phyloP scores from a whole-genome alignment of 805 yeast genomes.

The Kuraishia capsulata region DNA sequence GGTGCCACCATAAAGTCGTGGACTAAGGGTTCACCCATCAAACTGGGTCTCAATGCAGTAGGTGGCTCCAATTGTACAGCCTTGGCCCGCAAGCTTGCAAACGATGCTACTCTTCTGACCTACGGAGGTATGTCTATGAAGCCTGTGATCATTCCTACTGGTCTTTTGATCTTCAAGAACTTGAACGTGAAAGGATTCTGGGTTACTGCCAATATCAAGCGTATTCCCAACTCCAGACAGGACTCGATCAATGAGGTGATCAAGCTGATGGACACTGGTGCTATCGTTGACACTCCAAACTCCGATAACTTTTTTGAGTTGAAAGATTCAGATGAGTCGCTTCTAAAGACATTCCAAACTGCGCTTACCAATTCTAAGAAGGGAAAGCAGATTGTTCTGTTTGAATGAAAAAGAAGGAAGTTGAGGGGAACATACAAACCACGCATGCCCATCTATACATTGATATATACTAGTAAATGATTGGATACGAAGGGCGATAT shows the following conservation, averaged over 20 bases:
- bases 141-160: conserved; percentile 88
- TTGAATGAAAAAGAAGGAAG: not conserved
- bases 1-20: conserved; percentile 48
- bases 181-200: conserved; percentile 85
- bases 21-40: conserved; percentile 44
- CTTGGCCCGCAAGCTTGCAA: conserved; percentile 72
- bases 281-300: conserved; percentile 38
- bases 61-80: conserved; percentile 85
- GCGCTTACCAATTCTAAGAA: conserved; percentile 31
- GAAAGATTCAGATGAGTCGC: conserved; percentile 29
- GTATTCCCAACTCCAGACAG: conserved; percentile 51
- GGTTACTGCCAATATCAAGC: conserved; percentile 64
- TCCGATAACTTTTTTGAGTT: conserved; percentile 28
- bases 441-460: not conserved
- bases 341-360: conserved; percentile 29
- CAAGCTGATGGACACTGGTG: conserved; percentile 48
- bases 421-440: too few species aligned
- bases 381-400: conserved; percentile 34
- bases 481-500: too few species aligned
- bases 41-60: conserved; percentile 82
- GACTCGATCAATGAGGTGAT: conserved; percentile 47
- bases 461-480: too few species aligned
- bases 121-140: conserved; percentile 98
- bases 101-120: conserved; percentile 72
- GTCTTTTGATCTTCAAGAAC: conserved; percentile 84